phyloP scores from a whole-genome alignment of 495 filamentous ascomycete genomes.

The Daldinia bambusicola region DNA sequence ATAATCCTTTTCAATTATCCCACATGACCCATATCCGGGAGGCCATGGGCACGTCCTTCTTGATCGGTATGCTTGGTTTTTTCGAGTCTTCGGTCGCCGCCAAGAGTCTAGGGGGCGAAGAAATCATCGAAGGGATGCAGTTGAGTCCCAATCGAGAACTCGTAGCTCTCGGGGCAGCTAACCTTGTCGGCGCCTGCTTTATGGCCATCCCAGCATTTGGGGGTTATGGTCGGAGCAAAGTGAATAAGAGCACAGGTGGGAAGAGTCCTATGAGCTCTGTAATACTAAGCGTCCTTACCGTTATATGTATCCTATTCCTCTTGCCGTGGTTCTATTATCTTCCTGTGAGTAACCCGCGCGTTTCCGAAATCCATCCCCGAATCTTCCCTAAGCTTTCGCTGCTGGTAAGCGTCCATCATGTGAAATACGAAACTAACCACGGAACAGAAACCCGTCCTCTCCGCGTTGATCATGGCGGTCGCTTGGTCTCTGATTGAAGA shows the following conservation, averaged over 20 bases:
- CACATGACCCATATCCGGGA: slow-evolving; percentile 85
- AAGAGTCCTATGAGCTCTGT: slow-evolving; percentile 92
- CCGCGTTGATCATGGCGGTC: slow-evolving; percentile 93
- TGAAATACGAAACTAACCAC: slow-evolving; percentile 42
- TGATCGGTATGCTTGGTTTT: slow-evolving; percentile 95
- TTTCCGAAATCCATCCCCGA: background rate
- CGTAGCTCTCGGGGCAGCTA: slow-evolving; percentile 89
- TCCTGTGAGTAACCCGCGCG: slow-evolving; percentile 68
- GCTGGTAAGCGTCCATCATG: background rate
- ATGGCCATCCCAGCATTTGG: slow-evolving; percentile 93
- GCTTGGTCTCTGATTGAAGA: slow-evolving; percentile 96
- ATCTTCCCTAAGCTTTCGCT: background rate
- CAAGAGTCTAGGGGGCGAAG: slow-evolving; percentile 78
- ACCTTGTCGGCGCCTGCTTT: slow-evolving; percentile 90
- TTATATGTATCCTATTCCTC: slow-evolving; percentile 80
- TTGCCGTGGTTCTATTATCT: slow-evolving; percentile 95
- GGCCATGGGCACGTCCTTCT: slow-evolving; percentile 88
- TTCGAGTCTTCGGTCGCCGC: slow-evolving; percentile 99
- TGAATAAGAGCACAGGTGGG: slow-evolving; percentile 91
- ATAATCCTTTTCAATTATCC: slow-evolving; percentile 81
- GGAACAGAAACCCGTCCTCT: slow-evolving; percentile 89
- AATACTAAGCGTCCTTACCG: slow-evolving; percentile 81
- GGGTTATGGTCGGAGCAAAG: slow-evolving; percentile 94
- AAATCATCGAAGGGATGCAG: slow-evolving; percentile 76
- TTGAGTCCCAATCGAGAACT: slow-evolving; percentile 94